A percentile compares a stretch with the other conserved stretches of the same genome.
Evolutionary conservation across 169 alveolate genomes (phyloP).

Genomic region (Plasmodium reichenowi): DNA sequence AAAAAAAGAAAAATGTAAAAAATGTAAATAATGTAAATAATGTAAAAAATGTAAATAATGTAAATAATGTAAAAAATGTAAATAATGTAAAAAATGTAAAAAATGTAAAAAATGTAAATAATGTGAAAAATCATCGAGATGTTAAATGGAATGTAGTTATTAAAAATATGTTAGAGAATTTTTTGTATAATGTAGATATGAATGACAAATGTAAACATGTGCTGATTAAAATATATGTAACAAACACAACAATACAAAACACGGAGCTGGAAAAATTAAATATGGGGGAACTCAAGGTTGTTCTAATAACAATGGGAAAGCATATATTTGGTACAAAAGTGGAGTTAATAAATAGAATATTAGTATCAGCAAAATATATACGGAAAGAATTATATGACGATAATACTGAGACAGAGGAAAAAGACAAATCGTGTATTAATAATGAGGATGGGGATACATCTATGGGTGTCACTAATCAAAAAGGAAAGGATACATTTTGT

Average conservation of each 20-base stretch:
- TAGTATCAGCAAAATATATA: conserved; percentile 69
- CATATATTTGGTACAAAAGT: conserved; percentile 73
- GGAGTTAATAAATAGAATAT: conserved; percentile 48
- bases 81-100: neutral
- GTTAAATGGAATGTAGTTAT: conserved; percentile 41
- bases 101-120: neutral
- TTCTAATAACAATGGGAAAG: conserved; percentile 67
- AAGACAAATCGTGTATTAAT: conserved; percentile 25
- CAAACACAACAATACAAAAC: conserved; percentile 10
- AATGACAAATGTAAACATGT: conserved; percentile 45
- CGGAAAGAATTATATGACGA: conserved; percentile 23
- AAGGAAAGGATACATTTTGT: neutral
- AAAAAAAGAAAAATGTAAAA: conserved; percentile 20
- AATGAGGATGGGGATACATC: neutral
- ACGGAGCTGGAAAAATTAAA: conserved; percentile 30
- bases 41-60: neutral
- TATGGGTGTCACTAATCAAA: neutral
- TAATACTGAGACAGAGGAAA: neutral
- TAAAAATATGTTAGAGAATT: conserved; percentile 25
- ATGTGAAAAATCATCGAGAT: conserved; percentile 8
- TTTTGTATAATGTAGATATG: conserved; percentile 46
- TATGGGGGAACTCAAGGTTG: conserved; percentile 69
- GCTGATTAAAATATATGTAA: conserved; percentile 35
- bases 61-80: conserved; percentile 5
- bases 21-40: too few species aligned